Evolutionary conservation across 495 filamentous ascomycete genomes (phyloP).

Genomic region (Clavariopsis aquatica): DNA sequence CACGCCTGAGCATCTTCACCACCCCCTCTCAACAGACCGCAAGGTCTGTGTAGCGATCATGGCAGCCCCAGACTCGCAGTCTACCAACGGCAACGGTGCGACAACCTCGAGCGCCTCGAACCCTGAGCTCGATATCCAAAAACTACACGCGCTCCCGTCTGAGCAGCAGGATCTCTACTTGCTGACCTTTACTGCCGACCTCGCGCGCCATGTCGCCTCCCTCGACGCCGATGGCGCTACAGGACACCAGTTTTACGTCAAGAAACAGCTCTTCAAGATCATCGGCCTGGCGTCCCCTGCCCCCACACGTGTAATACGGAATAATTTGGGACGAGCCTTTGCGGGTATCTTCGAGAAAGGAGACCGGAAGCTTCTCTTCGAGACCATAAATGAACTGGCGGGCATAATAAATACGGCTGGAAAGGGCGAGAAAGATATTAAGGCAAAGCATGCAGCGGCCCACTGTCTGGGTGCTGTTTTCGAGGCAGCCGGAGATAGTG

Average conservation of each 20-base stretch:
- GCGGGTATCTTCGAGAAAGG: slow-evolving; percentile 82
- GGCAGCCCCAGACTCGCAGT: slow-evolving; percentile 9
- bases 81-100: slow-evolving; percentile 34
- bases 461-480: slow-evolving; percentile 88
- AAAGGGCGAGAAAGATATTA: slow-evolving; percentile 78
- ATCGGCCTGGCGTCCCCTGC: slow-evolving; percentile 81
- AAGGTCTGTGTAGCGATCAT: slow-evolving; percentile 19
- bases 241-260: slow-evolving; percentile 82
- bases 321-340: slow-evolving; percentile 81
- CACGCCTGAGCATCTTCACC: background rate
- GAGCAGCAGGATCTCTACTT: slow-evolving; percentile 96
- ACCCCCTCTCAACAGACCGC: background rate
- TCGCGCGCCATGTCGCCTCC: slow-evolving; percentile 75
- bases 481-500: slow-evolving; percentile 87
- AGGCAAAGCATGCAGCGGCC: slow-evolving; percentile 80
- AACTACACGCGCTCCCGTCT: slow-evolving; percentile 84
- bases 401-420: slow-evolving; percentile 66
- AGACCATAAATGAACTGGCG: slow-evolving; percentile 87
- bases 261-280: slow-evolving; percentile 87
- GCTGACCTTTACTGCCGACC: slow-evolving; percentile 80
- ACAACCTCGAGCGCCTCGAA: slow-evolving; percentile 19
- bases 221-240: slow-evolving; percentile 77
- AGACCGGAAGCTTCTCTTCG: slow-evolving; percentile 87
- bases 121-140: slow-evolving; percentile 78
- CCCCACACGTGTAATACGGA: slow-evolving; percentile 84